Evolutionary conservation across 768 basidiomycete species (phyloP).

Genomic region (Lanmaoa pseudosensibilis): DNA sequence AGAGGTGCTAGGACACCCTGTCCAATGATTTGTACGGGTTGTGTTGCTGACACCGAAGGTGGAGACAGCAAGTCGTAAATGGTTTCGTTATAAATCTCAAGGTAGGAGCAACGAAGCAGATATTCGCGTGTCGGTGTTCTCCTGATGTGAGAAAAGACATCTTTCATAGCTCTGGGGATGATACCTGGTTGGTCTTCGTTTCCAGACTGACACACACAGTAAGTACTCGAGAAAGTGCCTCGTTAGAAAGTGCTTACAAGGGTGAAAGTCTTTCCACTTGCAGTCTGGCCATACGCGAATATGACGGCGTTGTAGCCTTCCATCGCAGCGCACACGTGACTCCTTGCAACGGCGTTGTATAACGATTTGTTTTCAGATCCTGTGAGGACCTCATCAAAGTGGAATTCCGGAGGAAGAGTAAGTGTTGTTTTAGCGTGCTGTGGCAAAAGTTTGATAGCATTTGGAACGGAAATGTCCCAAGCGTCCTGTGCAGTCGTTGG

Average conservation of each 20-base stretch:
- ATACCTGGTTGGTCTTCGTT: slow-evolving; percentile 87
- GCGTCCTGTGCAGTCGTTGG: slow-evolving; percentile 52
- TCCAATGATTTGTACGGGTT: slow-evolving; percentile 75
- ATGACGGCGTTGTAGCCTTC: slow-evolving; percentile 95
- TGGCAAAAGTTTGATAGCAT: slow-evolving; percentile 62
- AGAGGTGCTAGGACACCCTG: slow-evolving; percentile 71
- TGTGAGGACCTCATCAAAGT: slow-evolving; percentile 75
- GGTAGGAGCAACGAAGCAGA: slow-evolving; percentile 92
- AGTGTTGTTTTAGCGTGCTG: slow-evolving; percentile 49
- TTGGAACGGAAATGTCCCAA: slow-evolving; percentile 51
- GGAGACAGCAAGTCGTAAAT: slow-evolving; percentile 86
- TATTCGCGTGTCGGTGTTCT: slow-evolving; percentile 81
- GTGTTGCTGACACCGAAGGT: slow-evolving; percentile 48
- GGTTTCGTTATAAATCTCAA: slow-evolving; percentile 96
- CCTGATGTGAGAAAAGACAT: slow-evolving; percentile 84
- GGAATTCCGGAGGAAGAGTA: slow-evolving; percentile 49
- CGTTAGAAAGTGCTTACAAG: slow-evolving; percentile 37
- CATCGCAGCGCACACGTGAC: slow-evolving; percentile 90
- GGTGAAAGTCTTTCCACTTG: slow-evolving; percentile 73
- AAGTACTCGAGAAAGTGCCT: slow-evolving; percentile 36
- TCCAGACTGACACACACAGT: slow-evolving; percentile 49
- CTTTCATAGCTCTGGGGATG: slow-evolving; percentile 89
- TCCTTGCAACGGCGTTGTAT: slow-evolving; percentile 72
- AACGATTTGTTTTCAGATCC: slow-evolving; percentile 79
- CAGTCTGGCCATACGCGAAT: slow-evolving; percentile 93